Conservation (phyloP, 2,329 filamentous ascomycete species). For the Zalaria sp. region DNA sequence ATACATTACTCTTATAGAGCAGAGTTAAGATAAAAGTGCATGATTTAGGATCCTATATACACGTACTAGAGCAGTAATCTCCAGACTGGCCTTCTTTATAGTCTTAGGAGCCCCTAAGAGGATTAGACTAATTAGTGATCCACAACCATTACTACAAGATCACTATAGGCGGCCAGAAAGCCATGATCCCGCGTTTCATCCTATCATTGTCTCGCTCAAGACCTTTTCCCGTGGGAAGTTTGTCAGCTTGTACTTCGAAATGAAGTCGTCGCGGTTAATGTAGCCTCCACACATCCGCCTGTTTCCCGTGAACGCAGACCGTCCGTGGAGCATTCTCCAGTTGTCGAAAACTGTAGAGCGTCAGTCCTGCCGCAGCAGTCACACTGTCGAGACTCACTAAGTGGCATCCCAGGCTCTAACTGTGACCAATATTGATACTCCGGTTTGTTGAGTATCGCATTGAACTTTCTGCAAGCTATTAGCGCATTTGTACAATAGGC, state of each 20-base stretch:
- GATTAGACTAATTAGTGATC: no score
- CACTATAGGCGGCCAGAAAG: no score
- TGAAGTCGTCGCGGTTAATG: constrained; percentile 67
- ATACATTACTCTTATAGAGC: no score
- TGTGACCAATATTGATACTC: constrained; percentile 67
- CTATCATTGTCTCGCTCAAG: constrained; percentile 17
- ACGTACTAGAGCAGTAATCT: no score
- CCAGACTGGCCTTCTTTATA: no score
- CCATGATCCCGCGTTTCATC: constrained; percentile 7
- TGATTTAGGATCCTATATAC: no score
- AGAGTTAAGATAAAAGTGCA: no score
- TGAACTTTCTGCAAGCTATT: constrained; percentile 41
- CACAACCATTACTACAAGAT: no score
- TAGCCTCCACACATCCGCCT: constrained; percentile 86
- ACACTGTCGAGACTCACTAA: constrained; percentile 44
- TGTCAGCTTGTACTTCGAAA: constrained; percentile 61
- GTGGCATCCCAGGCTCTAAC: constrained; percentile 59
- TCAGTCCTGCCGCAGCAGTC: constrained; percentile 1
- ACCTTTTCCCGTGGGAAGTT: constrained; percentile 36
- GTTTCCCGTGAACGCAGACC: constrained; percentile 68
- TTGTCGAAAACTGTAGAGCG: constrained; percentile 69
- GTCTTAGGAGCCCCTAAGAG: no score
- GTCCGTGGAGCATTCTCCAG: constrained; percentile 83
- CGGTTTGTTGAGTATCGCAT: constrained; percentile 50
- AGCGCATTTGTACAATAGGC: neutral